These are phyloP conservation scores for Cryptococcus wingfieldii DNA, from an alignment of 1,284 basidiomycete genomes.

Conservation along the genomic window DNA sequence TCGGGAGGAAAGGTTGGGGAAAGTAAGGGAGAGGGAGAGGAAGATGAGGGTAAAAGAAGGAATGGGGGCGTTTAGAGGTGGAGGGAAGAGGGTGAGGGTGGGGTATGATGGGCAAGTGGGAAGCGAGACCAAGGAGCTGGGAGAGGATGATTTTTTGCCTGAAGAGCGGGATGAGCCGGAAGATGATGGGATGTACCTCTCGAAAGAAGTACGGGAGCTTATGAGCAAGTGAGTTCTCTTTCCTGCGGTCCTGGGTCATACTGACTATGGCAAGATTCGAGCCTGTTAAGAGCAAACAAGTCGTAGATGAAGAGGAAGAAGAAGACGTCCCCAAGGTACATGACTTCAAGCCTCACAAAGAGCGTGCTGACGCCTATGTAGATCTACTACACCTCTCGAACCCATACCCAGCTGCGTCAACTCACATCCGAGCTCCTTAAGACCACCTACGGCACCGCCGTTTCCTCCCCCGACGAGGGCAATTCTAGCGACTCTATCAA, in stretches of 20 bases:
- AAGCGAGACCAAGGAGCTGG: constrained; percentile 33
- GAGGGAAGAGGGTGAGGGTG: constrained; percentile 16
- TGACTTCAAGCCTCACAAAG: neutral
- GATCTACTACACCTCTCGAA: constrained; percentile 90
- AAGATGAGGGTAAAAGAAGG: constrained; percentile 44
- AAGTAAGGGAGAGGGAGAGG: constrained; percentile 62
- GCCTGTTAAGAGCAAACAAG: constrained; percentile 17
- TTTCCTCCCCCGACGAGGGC: constrained; percentile 42
- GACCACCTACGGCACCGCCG: constrained; percentile 41
- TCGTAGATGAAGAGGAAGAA: constrained; percentile 35
- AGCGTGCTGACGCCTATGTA: constrained; percentile 14
- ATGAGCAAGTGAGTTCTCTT: constrained; percentile 63
- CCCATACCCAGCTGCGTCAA: constrained; percentile 91
- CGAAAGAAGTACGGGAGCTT: constrained; percentile 70
- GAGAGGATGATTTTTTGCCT: constrained; percentile 64
- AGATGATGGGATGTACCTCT: constrained; percentile 58
- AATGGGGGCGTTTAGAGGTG: constrained; percentile 17
- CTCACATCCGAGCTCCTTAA: constrained; percentile 79
- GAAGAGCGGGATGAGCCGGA: constrained; percentile 49
- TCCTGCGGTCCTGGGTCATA: neutral
- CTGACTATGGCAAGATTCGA: constrained; percentile 20
- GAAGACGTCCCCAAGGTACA: constrained; percentile 48
- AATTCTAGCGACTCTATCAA: constrained; percentile 47
- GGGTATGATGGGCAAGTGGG: constrained; percentile 56
- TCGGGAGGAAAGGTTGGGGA: constrained; percentile 50